A percentile compares a stretch with the other conserved stretches of the same genome.
Conservation (phyloP, 169 alveolate genomes). For the Eimeria praecox region DNA sequence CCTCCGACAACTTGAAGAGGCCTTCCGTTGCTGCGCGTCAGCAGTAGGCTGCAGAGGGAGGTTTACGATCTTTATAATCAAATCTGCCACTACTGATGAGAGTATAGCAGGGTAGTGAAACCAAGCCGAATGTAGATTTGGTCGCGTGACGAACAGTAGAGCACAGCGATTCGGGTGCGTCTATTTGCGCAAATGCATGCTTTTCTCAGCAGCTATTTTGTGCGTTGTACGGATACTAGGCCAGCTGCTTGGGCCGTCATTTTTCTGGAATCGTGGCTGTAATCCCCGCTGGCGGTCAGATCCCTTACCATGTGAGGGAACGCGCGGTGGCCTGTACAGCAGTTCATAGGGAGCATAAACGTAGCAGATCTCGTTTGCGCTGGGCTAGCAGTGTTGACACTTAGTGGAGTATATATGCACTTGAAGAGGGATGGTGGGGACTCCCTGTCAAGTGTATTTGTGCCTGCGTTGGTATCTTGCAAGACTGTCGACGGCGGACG, state of each 20-base stretch:
- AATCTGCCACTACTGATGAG: neutral
- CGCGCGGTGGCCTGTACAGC: slow-evolving; percentile 14
- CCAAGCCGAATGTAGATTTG: too few relatives aligned
- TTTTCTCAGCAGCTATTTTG: neutral
- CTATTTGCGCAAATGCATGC: neutral
- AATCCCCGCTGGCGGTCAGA: slow-evolving; percentile 26
- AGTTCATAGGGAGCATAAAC: neutral
- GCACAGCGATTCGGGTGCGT: neutral
- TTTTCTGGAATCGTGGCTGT: neutral
- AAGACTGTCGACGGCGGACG: neutral
- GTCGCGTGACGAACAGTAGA: neutral
- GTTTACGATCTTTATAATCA: neutral
- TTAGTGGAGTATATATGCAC: neutral
- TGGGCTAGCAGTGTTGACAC: slow-evolving; percentile 3
- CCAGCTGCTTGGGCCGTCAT: neutral
- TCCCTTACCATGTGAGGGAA: slow-evolving; percentile 1
- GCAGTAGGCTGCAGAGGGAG: slow-evolving; percentile 14
- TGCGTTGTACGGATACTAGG: neutral
- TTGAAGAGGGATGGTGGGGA: neutral
- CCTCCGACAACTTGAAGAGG: neutral
- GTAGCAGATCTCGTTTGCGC: slow-evolving; percentile 12
- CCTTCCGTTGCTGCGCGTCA: slow-evolving; percentile 37
- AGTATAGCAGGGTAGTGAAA: neutral
- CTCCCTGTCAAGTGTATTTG: neutral
- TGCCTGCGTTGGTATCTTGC: neutral